Evolutionary conservation across 176 grass and related monocot genomes (phyloP), one percentile per base, ranked within the genome.

Genomic region (Poa pratensis): DNA sequence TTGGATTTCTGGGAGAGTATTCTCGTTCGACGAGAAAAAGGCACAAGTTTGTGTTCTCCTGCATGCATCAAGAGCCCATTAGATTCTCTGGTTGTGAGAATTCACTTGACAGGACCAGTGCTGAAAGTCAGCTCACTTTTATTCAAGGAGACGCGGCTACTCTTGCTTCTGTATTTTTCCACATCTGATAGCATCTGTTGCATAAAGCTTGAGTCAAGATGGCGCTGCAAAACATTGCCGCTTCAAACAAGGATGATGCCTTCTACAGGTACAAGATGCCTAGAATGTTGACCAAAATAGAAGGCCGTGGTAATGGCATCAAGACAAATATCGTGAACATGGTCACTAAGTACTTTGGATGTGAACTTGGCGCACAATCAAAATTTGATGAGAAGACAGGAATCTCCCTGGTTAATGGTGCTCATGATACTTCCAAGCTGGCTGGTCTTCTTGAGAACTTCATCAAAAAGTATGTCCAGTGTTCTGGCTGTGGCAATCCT

Each of bases 191-290:
- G 32, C 5, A 58, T 50, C 75, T 74, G 9, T 34, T 55, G 35
- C 37, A 79, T 5, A 92, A 76, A 90, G 7, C 12, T 61, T 76
- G 8, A 78, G 14, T 26, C 52, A 92, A 80, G 78, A 97, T 97
- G 95, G 95, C 90, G 9, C 62, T 97, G 67, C 92, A 87, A 70
- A 97, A 93, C 81, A 97, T 97, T 89, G 95, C 90, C 26, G 95
- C 90, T 20, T 90, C 92, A 15, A 97, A 97, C 88, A 92, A 87
- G 20, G 95, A 89, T 32, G 95, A 97, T 91, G 95, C 95, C 84
- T 97, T 97, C 80, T 97, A 97, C 69, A 86, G 95, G 77, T 97
- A 97, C 69, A 97, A 97, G 88, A 97, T 97, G 95, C 95, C 95
- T 2, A 91, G 69, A 65, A 97, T 94, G 92, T 84, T 94, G 43